Evolutionary conservation across 164 flowering plant genomes (phyloP).

Genomic region (Tetracentron sinense): DNA sequence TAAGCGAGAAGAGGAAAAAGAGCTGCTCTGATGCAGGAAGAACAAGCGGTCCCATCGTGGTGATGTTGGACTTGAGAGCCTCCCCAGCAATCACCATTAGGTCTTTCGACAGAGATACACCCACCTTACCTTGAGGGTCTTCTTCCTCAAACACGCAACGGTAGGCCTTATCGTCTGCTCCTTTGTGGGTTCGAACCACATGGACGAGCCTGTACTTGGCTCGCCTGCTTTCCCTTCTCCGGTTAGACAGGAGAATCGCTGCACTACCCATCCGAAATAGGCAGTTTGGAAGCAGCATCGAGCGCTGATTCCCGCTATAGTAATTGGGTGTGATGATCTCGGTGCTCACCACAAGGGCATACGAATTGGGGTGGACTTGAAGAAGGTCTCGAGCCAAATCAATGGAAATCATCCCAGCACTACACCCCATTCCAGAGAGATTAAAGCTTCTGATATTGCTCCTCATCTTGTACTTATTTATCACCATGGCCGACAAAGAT

Average conservation of each 20-base stretch:
- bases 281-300: constrained; percentile 61
- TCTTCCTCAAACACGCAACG: constrained; percentile 49
- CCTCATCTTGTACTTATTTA: constrained; percentile 60
- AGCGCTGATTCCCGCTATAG: constrained; percentile 47
- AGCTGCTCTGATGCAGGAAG: constrained; percentile 60
- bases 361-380: constrained; percentile 48
- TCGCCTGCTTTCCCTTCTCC: constrained; percentile 26
- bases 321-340: constrained; percentile 59
- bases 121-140: constrained; percentile 47
- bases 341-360: constrained; percentile 51
- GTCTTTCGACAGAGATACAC: constrained; percentile 50
- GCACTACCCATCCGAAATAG: constrained; percentile 67
- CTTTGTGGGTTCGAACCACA: constrained; percentile 58
- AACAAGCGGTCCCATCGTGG: constrained; percentile 55
- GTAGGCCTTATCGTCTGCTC: constrained; percentile 53
- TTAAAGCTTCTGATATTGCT: constrained; percentile 57
- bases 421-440: constrained; percentile 71
- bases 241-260: constrained; percentile 47
- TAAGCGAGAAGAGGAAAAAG: constrained; percentile 37
- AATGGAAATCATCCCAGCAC: constrained; percentile 56
- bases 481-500: constrained; percentile 56
- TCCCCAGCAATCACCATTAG: constrained; percentile 65
- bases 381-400: constrained; percentile 59
- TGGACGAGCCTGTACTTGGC: constrained; percentile 52
- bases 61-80: constrained; percentile 59